Conservation (phyloP, 805 yeast genomes). For the Wickerhamiella spandovensis region DNA sequence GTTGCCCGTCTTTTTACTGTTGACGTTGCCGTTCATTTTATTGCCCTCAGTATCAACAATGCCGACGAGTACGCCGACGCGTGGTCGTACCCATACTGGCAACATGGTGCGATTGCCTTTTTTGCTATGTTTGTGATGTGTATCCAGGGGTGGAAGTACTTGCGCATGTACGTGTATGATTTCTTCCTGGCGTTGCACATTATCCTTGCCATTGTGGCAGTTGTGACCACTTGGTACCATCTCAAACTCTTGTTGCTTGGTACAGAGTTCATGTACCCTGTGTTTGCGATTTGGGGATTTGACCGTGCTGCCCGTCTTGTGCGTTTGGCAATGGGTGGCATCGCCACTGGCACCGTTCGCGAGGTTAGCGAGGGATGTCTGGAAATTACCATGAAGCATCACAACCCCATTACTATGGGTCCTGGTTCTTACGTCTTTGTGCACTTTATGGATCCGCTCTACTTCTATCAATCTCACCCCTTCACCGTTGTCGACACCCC, state of each 20-base stretch:
- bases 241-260: slow-evolving; percentile 30
- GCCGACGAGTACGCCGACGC: slow-evolving; percentile 14
- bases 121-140: slow-evolving; percentile 24
- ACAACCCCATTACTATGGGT: slow-evolving; percentile 13
- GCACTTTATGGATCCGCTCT: slow-evolving; percentile 31
- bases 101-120: slow-evolving; percentile 20
- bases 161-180: slow-evolving; percentile 35
- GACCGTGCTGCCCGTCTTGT: slow-evolving; percentile 47
- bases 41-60: slow-evolving; percentile 32
- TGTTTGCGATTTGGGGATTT: slow-evolving; percentile 52
- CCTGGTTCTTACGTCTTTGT: slow-evolving; percentile 44
- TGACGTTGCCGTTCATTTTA: slow-evolving; percentile 39
- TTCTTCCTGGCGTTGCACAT: slow-evolving; percentile 43
- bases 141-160: slow-evolving; percentile 23
- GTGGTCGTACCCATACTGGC: slow-evolving; percentile 13
- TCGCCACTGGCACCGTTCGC: slow-evolving; percentile 17
- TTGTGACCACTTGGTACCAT: slow-evolving; percentile 47
- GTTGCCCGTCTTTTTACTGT: slow-evolving; percentile 37
- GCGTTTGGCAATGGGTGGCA: slow-evolving; percentile 26
- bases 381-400: slow-evolving; percentile 29
- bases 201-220: slow-evolving; percentile 37
- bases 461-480: slow-evolving; percentile 61
- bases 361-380: slow-evolving; percentile 26
- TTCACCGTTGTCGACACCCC: slow-evolving; percentile 32
- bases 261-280: slow-evolving; percentile 37